These are phyloP conservation scores for Neurospora crassa DNA, from an alignment of 2,329 filamentous ascomycete species.

Conservation along the genomic window DNA sequence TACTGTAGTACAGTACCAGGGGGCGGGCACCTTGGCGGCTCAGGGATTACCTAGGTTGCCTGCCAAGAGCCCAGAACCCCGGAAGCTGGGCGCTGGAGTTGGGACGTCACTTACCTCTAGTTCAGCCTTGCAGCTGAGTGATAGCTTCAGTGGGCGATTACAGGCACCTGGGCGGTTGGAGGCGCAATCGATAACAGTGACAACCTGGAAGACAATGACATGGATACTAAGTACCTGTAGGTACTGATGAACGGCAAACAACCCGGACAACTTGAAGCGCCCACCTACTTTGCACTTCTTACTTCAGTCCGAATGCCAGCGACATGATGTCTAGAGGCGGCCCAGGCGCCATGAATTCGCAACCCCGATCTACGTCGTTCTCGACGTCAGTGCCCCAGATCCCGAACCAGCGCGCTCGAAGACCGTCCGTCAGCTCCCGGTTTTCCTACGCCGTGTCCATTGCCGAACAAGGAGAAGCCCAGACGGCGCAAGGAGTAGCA, in stretches of 20 bases:
- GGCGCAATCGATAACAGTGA: neutral
- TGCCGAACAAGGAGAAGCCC: slow-evolving; percentile 54
- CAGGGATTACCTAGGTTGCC: neutral
- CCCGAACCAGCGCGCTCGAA: slow-evolving; percentile 22
- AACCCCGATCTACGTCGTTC: slow-evolving; percentile 44
- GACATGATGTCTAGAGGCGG: slow-evolving; percentile 24
- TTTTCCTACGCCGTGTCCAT: slow-evolving; percentile 59
- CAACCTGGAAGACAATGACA: neutral
- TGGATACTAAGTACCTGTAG: neutral
- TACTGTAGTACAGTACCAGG: neutral
- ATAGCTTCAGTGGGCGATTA: neutral
- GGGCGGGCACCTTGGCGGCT: neutral
- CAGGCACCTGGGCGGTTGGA: neutral
- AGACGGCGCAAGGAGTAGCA: slow-evolving; percentile 37
- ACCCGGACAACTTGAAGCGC: neutral
- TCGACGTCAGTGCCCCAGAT: slow-evolving; percentile 28
- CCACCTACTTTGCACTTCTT: neutral
- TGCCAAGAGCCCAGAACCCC: neutral
- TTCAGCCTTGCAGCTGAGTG: neutral
- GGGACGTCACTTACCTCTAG: neutral
- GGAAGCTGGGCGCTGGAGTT: neutral
- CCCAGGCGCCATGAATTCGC: slow-evolving; percentile 35
- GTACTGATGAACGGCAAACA: neutral
- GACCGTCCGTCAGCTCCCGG: slow-evolving; percentile 53
- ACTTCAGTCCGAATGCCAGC: slow-evolving; percentile 9